Base-by-base conservation (phyloP, 352 stramenopile genomes). In the Phytophthora nicotianae region DNA sequence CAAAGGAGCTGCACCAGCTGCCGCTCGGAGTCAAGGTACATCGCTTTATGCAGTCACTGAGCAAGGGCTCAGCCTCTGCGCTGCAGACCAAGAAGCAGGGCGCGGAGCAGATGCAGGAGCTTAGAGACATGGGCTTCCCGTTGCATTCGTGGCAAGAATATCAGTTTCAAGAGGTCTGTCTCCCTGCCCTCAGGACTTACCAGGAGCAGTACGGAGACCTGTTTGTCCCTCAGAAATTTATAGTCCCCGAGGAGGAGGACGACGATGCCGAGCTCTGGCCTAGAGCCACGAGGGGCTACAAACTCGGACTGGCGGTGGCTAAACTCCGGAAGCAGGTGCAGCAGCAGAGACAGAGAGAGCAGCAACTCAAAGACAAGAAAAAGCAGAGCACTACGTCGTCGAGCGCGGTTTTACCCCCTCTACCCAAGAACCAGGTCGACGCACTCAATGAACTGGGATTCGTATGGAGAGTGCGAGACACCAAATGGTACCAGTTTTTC, bases 191-290 rank as follows among this genome's bases (percentile, higher is more conserved):
- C 11, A 51, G 81, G 45, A 81, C 64, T 16, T 98, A 97, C 70
- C 77, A 88, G 13, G 40, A 79, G 35, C 62, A 88, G 0, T 81
- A 97, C 48, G 90, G 89, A 17, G 77, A 97, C 62, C 66, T 98
- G 20, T 88, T 96, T 52, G 90, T 98, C n/a, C 93, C 92, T 33
- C 90, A 97, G 66, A 91, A 93, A 51, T 98, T 97, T 64, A 79
- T 93, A 13, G 86, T 98, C 1, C 91, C 91, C 2, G 52, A 77
- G 6, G 79, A 64, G 0, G 58, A 58, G 4, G 41, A 21, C 8
- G 27, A 70, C 6, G 54, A 45, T 1, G 14, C 14, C 0, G 29
- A 50, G 8, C 23, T 32, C 9, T 98, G 91, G 90, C 89, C 93
- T 14, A 67, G 89, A 50, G 65, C 88, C 21, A 89, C 87, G 23